phyloP scores from a whole-genome alignment of 73 alveolate genomes.

The Symbiodinium pilosum region DNA sequence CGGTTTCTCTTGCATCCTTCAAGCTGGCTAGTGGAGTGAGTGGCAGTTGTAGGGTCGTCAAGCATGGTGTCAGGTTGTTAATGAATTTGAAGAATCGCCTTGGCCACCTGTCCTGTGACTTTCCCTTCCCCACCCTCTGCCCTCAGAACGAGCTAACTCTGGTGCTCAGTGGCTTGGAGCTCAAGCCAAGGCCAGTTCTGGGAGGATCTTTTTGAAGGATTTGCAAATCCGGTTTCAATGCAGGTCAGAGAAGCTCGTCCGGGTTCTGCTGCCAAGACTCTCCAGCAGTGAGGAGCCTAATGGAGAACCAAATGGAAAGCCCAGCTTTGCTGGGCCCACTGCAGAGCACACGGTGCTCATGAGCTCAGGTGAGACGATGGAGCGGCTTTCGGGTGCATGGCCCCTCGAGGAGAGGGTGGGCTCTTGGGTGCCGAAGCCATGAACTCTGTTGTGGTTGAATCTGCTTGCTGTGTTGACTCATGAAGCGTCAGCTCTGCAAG shows the following conservation, averaged over 20 bases:
- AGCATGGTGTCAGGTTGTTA: not conserved
- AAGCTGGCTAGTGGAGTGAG: too few relatives aligned
- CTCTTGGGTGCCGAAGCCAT: too few relatives aligned
- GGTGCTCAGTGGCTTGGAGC: conserved; percentile 39
- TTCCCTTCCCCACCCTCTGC: not conserved
- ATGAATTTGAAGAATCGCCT: not conserved
- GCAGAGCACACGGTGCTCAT: too few relatives aligned
- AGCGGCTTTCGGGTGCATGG: conserved; percentile 92
- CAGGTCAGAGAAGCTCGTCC: conserved; percentile 2
- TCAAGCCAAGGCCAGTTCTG: conserved; percentile 25
- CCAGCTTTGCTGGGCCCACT: too few relatives aligned
- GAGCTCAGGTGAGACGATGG: conserved; percentile 10
- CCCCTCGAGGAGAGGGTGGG: conserved; percentile 35
- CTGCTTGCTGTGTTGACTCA: too few relatives aligned
- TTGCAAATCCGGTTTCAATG: not conserved
- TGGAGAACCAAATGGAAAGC: too few relatives aligned
- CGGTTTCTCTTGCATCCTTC: too few relatives aligned
- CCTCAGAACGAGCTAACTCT: conserved; percentile 41
- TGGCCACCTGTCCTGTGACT: too few relatives aligned
- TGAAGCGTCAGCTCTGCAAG: too few relatives aligned
- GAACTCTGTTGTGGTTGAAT: not conserved
- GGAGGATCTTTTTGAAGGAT: not conserved
- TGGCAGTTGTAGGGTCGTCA: not conserved
- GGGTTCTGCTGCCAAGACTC: conserved; percentile 13
- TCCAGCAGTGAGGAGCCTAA: not conserved